Evolutionary conservation across 1,284 basidiomycete species (phyloP).

Genomic region (Cutaneotrichosporon sp.): DNA sequence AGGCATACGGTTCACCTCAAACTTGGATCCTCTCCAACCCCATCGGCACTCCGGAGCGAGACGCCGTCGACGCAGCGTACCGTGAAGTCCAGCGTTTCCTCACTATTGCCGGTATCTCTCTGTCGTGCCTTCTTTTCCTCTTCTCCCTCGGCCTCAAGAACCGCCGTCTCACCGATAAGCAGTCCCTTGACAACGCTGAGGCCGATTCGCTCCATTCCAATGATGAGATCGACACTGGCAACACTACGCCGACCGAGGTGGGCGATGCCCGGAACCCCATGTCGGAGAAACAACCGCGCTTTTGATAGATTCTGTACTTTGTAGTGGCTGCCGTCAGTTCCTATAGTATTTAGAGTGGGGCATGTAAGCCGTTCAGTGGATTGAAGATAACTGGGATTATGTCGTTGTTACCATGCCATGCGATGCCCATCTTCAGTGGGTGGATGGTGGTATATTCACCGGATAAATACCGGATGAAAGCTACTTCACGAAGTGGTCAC

Average conservation of each 20-base stretch:
- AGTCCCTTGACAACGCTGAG: slow-evolving; percentile 32
- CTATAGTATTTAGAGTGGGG: no score
- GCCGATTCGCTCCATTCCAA: neutral
- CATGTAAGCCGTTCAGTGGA: no score
- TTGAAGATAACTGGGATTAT: no score
- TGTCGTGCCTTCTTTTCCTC: slow-evolving; percentile 27
- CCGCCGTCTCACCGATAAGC: slow-evolving; percentile 33
- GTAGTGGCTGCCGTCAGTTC: no score
- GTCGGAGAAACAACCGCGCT: no score
- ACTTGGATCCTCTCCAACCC: slow-evolving; percentile 36
- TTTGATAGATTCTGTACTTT: no score
- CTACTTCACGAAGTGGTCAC: no score
- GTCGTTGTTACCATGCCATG: no score
- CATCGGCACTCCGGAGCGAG: slow-evolving; percentile 40
- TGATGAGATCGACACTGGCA: neutral
- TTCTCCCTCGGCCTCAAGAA: slow-evolving; percentile 29
- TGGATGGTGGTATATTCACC: no score
- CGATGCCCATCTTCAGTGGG: no score
- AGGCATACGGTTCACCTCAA: slow-evolving; percentile 43
- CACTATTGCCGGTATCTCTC: slow-evolving; percentile 40
- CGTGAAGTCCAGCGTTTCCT: slow-evolving; percentile 37
- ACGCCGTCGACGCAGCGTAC: slow-evolving; percentile 36
- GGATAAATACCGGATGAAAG: no score
- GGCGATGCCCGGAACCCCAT: no score
- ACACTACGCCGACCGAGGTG: neutral